phyloP scores from a whole-genome alignment of 2,329 filamentous ascomycete genomes.

The Coniochaeta sp. region DNA sequence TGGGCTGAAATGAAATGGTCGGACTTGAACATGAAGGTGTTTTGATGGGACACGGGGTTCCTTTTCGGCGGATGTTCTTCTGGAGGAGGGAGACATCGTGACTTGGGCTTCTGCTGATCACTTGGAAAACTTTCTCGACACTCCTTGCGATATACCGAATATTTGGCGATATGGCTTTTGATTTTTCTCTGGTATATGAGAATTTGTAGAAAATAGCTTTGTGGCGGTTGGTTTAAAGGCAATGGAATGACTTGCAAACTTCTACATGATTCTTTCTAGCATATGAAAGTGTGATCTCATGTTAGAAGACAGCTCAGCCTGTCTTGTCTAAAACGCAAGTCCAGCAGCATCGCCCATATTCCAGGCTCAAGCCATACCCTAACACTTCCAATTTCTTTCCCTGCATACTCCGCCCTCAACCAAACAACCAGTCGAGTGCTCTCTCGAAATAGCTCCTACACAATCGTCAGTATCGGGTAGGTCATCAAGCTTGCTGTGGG shows the following conservation, averaged over 20 bases:
- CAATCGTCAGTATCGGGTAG: neutral
- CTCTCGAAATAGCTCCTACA: constrained; percentile 14
- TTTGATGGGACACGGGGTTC: neutral
- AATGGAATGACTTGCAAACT: neutral
- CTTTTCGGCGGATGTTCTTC: neutral
- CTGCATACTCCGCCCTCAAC: too few relatives aligned
- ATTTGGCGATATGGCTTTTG: neutral
- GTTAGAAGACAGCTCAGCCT: too few relatives aligned
- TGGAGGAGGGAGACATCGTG: neutral
- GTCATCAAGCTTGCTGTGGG: neutral
- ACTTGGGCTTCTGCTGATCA: neutral
- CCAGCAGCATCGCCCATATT: too few relatives aligned
- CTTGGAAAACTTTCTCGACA: neutral
- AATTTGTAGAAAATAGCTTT: neutral
- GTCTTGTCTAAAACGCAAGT: too few relatives aligned
- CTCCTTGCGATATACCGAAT: neutral
- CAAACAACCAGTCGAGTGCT: constrained; percentile 16
- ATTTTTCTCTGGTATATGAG: neutral
- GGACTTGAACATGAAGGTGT: neutral
- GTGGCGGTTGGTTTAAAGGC: neutral
- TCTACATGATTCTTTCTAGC: too few relatives aligned
- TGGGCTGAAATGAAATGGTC: neutral
- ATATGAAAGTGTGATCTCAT: too few relatives aligned
- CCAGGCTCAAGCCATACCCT: too few relatives aligned
- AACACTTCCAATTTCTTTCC: too few relatives aligned